These are phyloP conservation scores for Pseudomicrostroma phylloplanum DNA, from an alignment of 1,284 basidiomycete species.

Conservation along the genomic window DNA sequence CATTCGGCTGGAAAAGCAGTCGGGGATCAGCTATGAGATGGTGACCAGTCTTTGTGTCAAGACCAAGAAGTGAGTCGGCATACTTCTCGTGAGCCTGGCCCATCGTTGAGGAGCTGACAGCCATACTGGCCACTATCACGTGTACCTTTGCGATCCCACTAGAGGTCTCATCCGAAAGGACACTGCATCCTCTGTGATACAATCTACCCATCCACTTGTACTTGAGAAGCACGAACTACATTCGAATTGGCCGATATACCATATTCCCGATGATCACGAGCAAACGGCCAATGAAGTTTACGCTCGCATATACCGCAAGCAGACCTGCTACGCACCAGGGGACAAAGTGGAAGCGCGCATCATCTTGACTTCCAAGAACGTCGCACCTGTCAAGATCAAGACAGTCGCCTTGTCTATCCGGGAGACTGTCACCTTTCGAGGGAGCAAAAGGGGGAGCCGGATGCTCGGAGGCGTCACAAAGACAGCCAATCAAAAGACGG, in stretches of 20 bases:
- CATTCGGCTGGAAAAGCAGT: slow-evolving; percentile 40
- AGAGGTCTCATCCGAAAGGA: slow-evolving; percentile 35
- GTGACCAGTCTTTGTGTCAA: slow-evolving; percentile 43
- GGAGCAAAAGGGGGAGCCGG: slow-evolving; percentile 16
- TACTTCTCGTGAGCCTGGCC: not conserved
- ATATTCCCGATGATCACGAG: slow-evolving; percentile 15
- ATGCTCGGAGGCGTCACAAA: slow-evolving; percentile 9
- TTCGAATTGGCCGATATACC: slow-evolving; percentile 45
- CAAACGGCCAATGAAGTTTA: slow-evolving; percentile 8
- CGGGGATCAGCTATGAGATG: slow-evolving; percentile 43
- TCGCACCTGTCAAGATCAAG: slow-evolving; percentile 41
- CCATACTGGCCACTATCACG: not conserved
- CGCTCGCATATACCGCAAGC: slow-evolving; percentile 21
- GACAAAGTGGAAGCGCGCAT: slow-evolving; percentile 36
- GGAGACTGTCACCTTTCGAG: slow-evolving; percentile 44
- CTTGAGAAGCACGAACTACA: slow-evolving; percentile 50
- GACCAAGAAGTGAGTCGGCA: slow-evolving; percentile 8
- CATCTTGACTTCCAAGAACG: slow-evolving; percentile 29
- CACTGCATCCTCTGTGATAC: slow-evolving; percentile 32
- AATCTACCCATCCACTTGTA: slow-evolving; percentile 35
- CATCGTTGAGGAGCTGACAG: not conserved
- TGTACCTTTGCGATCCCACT: slow-evolving; percentile 7
- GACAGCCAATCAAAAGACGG: slow-evolving; percentile 26
- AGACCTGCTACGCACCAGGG: slow-evolving; percentile 37
- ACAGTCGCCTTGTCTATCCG: slow-evolving; percentile 32